These are phyloP conservation scores for Trichoderma oligosporum DNA, from an alignment of 2,329 filamentous ascomycete species.

Conservation along the genomic window DNA sequence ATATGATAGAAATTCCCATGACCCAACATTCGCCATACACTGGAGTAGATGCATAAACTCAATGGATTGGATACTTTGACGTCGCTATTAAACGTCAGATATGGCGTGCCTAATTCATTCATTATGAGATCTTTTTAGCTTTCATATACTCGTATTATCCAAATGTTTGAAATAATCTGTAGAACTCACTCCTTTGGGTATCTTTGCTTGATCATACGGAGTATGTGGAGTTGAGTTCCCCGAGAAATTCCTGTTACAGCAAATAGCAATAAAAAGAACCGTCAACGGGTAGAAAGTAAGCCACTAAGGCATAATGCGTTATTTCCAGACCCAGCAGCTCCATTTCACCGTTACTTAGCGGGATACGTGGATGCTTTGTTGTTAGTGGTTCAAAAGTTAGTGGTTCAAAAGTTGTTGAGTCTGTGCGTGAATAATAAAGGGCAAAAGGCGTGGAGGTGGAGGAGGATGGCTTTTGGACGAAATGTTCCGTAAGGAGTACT, in stretches of 20 bases:
- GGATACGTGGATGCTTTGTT: conserved; percentile 12
- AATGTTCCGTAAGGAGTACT: no score
- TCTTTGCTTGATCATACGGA: not conserved
- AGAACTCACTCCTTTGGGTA: no score
- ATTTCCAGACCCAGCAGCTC: not conserved
- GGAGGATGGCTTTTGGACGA: no score
- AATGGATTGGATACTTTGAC: no score
- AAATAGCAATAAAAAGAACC: not conserved
- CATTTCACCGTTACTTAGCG: not conserved
- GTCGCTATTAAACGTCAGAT: no score
- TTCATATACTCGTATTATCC: no score
- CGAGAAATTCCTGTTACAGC: not conserved
- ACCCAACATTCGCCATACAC: no score
- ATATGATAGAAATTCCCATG: not conserved
- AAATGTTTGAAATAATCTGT: no score
- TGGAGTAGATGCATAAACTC: no score
- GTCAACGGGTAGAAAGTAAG: not conserved
- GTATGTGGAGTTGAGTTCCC: not conserved
- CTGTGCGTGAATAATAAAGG: not conserved
- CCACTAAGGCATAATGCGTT: not conserved
- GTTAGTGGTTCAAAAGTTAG: not conserved
- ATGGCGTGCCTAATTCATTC: no score
- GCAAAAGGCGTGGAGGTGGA: not conserved
- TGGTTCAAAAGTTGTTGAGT: not conserved
- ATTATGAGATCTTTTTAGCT: no score